Percentiles rank a stretch among this genome's conserved stretches.
phyloP scores from a whole-genome alignment of 2,329 filamentous ascomycete species.

The Aspergillus pseudonomiae region DNA sequence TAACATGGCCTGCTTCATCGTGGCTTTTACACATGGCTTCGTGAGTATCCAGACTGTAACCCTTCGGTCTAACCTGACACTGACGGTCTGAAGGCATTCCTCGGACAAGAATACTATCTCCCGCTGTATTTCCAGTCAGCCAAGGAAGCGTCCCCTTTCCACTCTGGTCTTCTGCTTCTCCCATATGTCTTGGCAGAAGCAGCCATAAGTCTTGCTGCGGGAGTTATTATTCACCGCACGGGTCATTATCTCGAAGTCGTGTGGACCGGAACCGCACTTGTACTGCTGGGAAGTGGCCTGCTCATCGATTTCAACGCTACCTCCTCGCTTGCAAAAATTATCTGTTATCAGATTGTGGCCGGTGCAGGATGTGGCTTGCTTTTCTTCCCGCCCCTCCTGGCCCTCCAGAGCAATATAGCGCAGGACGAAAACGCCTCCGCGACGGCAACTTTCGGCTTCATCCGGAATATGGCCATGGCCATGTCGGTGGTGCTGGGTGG shows the following conservation, averaged over 20 bases:
- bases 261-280: slow-evolving; percentile 46
- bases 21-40: slow-evolving; percentile 53
- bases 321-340: slow-evolving; percentile 44
- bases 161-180: slow-evolving; percentile 62
- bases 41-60: slow-evolving; percentile 20
- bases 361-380: slow-evolving; percentile 57
- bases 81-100: slow-evolving; percentile 58
- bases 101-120: slow-evolving; percentile 69
- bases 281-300: slow-evolving; percentile 52
- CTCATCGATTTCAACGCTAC: slow-evolving; percentile 46
- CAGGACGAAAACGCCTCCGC: slow-evolving; percentile 55
- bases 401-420: slow-evolving; percentile 56
- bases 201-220: slow-evolving; percentile 48
- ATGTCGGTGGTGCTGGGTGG: slow-evolving; percentile 73
- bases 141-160: slow-evolving; percentile 61
- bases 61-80: neutral
- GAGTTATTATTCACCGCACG: slow-evolving; percentile 54
- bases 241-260: slow-evolving; percentile 53
- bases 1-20: slow-evolving; percentile 60
- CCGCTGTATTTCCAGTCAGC: slow-evolving; percentile 75
- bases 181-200: slow-evolving; percentile 59
- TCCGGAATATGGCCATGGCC: slow-evolving; percentile 69
- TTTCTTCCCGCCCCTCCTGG: slow-evolving; percentile 61
- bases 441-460: slow-evolving; percentile 56
- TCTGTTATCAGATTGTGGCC: slow-evolving; percentile 54